Evolutionary conservation across 345 rosid species (phyloP).

Genomic region (Heritiera littoralis): DNA sequence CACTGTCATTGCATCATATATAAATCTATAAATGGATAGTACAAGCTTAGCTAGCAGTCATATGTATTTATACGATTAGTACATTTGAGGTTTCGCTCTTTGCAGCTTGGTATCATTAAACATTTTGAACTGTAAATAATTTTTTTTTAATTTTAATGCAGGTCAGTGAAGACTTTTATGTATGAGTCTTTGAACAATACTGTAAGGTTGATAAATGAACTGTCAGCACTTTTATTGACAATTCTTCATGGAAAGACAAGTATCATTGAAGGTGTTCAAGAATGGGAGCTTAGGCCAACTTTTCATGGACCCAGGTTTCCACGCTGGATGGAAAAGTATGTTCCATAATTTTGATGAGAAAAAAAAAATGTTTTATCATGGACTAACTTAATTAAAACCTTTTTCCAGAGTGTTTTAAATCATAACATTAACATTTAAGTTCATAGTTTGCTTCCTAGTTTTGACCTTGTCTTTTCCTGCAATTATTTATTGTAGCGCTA

Average conservation of each 20-base stretch:
- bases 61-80: not conserved
- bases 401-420: too few relatives aligned
- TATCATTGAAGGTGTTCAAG: conserved; percentile 84
- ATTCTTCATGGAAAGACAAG: conserved; percentile 74
- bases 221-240: conserved; percentile 77
- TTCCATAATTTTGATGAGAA: too few relatives aligned
- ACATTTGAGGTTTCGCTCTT: not conserved
- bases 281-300: conserved; percentile 96
- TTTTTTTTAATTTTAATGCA: conserved; percentile 41
- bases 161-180: conserved; percentile 89
- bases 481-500: not conserved
- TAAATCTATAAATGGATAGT: not conserved
- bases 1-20: too few relatives aligned
- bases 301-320: conserved; percentile 91
- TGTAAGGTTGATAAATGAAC: conserved; percentile 79
- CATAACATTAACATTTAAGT: too few relatives aligned
- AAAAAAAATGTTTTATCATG: too few relatives aligned
- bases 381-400: too few relatives aligned
- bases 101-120: not conserved
- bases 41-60: not conserved
- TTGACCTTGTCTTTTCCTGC: too few relatives aligned
- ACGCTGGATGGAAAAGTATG: conserved; percentile 93
- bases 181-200: conserved; percentile 83
- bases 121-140: not conserved
- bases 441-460: too few relatives aligned